Evolutionary conservation across 345 rosid species (phyloP).

Genomic region (Pugionium dolabratum): DNA sequence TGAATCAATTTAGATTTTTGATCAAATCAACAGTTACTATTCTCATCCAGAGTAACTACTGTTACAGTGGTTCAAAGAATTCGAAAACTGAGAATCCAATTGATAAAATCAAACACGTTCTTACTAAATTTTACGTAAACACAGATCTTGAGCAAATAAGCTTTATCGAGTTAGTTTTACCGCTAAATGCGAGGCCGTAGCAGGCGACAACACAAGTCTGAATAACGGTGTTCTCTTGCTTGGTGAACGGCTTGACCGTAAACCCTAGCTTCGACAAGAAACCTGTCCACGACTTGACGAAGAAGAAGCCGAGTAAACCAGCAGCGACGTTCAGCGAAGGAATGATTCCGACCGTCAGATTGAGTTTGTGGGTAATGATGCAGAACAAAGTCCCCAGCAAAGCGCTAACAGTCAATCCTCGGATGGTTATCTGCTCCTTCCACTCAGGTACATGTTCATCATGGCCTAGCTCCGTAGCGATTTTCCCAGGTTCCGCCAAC

Average conservation of each 20-base stretch:
- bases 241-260: conserved; percentile 68
- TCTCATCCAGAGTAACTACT: not conserved
- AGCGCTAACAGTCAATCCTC: conserved; percentile 75
- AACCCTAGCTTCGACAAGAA: conserved; percentile 63
- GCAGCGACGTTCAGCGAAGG: conserved; percentile 92
- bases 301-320: conserved; percentile 90
- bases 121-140: not conserved
- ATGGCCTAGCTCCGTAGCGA: not conserved
- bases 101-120: not conserved
- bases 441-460: conserved; percentile 68
- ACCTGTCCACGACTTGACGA: conserved; percentile 87
- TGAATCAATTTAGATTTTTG: not conserved
- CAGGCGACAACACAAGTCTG: conserved; percentile 98
- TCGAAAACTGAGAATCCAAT: conserved; percentile 4
- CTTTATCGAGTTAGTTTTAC: conserved; percentile 25
- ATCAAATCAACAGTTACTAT: not conserved
- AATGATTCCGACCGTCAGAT: conserved; percentile 86
- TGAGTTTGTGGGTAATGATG: conserved; percentile 86
- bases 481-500: conserved; percentile 40
- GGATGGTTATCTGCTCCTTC: conserved; percentile 87
- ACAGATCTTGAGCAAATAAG: not conserved
- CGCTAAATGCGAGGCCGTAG: conserved; percentile 91
- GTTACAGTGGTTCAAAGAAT: not conserved
- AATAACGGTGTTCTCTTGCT: conserved; percentile 90
- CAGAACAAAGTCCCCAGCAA: conserved; percentile 73